Base-by-base conservation (phyloP, 2,329 filamentous ascomycete genomes). In the Diplodia mutila region DNA sequence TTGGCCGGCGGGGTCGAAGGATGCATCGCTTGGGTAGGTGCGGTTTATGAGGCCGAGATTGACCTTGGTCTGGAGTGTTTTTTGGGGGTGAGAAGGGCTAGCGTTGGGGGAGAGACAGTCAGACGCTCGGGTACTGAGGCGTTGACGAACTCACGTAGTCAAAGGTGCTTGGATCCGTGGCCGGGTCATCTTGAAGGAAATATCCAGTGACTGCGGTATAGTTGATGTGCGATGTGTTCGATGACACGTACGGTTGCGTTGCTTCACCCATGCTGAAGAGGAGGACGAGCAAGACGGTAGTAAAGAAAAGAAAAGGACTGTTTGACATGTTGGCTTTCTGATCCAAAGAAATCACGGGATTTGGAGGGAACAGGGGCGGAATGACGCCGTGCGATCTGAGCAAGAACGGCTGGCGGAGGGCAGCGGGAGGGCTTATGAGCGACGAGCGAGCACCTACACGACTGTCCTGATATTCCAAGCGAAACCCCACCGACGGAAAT, bases 31-130 rank as follows among this genome's bases (percentile, higher is more conserved):
- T 6, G 85, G 81, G 73, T 91, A 91, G 1, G 84, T 83, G 57
- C 85, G 84, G 72, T 90, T 84, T 69, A 91, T 83, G 25, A 92
- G 81, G 32, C 90, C 90, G 73, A 90, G 90, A 78, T 90, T 91
- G 67, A 79, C 80, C 25, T 80, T 75, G n/a, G 84, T 85, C 86
- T 89, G 68, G 14, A 46, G 4, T 37, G 3, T 37, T 37, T 1
- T 37, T 37, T 4, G 14, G 16, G 27, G 18, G 42, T 51, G 42
- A 37, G 59, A 49, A 42, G 18, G 39, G 49, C 23, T 5, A n/a
- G 4, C 6, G 18, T 4, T 9, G 11, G 54, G 16, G 21, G 29
- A 70, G 6, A 59, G 67, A 37, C 11, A 37, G 73, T 83, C 77
- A 68, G 73, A 14, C 16, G 1, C 21, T 37, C 34, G 11, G 52